Percentiles rank a stretch among this genome's conserved stretches.
Conservation (phyloP, 805 yeast species). For the Millerago galiae region DNA sequence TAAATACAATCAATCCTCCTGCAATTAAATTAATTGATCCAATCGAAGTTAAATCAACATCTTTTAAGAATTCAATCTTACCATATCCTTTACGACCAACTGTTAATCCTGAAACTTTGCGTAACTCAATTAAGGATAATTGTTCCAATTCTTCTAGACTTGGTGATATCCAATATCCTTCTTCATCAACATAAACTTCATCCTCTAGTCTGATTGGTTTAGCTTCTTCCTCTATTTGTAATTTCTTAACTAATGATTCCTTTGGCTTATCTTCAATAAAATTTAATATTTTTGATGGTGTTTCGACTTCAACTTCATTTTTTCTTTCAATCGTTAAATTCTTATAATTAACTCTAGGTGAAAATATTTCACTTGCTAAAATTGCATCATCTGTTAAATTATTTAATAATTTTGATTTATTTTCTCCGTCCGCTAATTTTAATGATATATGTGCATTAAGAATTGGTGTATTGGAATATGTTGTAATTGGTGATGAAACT, state of each 20-base stretch:
- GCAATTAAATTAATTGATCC: slow-evolving; percentile 56
- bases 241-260: neutral
- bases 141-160: slow-evolving; percentile 53
- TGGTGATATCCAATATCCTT: slow-evolving; percentile 89
- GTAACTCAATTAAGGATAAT: slow-evolving; percentile 56
- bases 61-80: slow-evolving; percentile 63
- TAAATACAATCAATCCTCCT: slow-evolving; percentile 59
- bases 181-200: slow-evolving; percentile 33
- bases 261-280: slow-evolving; percentile 6
- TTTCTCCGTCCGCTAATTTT: slow-evolving; percentile 4
- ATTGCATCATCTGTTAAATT: slow-evolving; percentile 60
- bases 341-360: slow-evolving; percentile 51
- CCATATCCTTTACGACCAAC: slow-evolving; percentile 78
- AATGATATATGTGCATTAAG: slow-evolving; percentile 4
- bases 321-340: slow-evolving; percentile 46
- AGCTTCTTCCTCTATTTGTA: slow-evolving; percentile 5
- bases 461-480: slow-evolving; percentile 6
- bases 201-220: slow-evolving; percentile 7
- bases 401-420: slow-evolving; percentile 30
- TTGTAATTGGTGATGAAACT: neutral
- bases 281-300: slow-evolving; percentile 10
- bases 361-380: slow-evolving; percentile 62
- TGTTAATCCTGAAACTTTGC: slow-evolving; percentile 54
- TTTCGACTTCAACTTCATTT: neutral
- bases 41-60: slow-evolving; percentile 76